A percentile compares a stretch with the other conserved stretches of the same genome.
Evolutionary conservation across 352 stramenopile genomes (phyloP).

Genomic region (Pythium volutum): DNA sequence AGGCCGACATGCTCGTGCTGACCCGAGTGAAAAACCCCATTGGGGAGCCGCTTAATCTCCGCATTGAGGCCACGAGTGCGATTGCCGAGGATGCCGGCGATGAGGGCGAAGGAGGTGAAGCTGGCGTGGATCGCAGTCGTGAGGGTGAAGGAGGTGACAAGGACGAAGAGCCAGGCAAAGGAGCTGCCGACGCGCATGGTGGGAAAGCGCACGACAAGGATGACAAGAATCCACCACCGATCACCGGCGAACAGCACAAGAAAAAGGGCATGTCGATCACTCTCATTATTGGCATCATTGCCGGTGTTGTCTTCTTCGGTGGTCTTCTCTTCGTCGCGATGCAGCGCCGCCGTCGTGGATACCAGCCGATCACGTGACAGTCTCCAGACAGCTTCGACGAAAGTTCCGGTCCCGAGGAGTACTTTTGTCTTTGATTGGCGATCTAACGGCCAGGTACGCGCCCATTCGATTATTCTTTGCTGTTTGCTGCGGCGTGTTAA

Average conservation of each 20-base stretch:
- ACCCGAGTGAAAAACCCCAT: slow-evolving; percentile 42
- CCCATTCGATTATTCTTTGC: not conserved
- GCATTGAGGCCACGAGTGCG: slow-evolving; percentile 25
- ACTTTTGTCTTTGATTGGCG: slow-evolving; percentile 16
- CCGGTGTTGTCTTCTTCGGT: slow-evolving; percentile 39
- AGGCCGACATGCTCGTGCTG: slow-evolving; percentile 60
- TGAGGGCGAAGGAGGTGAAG: not conserved
- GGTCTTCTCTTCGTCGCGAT: slow-evolving; percentile 43
- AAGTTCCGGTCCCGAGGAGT: slow-evolving; percentile 1
- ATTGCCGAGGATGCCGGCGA: not conserved
- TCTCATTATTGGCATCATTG: slow-evolving; percentile 44
- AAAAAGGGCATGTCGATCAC: slow-evolving; percentile 23
- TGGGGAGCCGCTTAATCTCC: slow-evolving; percentile 45
- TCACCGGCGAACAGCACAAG: slow-evolving; percentile 16
- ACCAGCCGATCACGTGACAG: slow-evolving; percentile 41
- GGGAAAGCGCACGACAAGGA: slow-evolving; percentile 22
- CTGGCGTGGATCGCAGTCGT: not conserved
- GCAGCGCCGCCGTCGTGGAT: slow-evolving; percentile 38
- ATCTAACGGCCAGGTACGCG: not conserved
- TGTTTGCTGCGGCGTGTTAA: not conserved
- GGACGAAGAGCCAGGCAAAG: slow-evolving; percentile 4
- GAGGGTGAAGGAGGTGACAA: not conserved
- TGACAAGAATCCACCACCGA: slow-evolving; percentile 15
- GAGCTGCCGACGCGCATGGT: not conserved
- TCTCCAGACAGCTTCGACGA: slow-evolving; percentile 1